Evolutionary conservation across 305 asterid species (phyloP).

Genomic region (Fraxinus albicans): DNA sequence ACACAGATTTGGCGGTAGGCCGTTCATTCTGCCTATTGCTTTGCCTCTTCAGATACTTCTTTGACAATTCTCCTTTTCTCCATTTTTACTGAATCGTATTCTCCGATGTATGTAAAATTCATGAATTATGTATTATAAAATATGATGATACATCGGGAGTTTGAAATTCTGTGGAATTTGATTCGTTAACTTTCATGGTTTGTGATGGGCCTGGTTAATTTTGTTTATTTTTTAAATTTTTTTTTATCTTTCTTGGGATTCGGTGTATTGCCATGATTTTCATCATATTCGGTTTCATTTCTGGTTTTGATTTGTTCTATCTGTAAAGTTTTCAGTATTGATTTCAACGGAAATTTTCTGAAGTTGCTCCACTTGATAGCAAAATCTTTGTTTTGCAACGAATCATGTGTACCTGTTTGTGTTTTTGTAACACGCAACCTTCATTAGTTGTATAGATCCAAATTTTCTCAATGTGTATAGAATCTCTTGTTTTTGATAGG

Average conservation of each 20-base stretch:
- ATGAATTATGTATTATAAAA: conserved; percentile 13
- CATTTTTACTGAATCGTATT: neutral
- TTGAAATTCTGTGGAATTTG: conserved; percentile 21
- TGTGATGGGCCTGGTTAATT: conserved; percentile 18
- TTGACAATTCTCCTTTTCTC: neutral
- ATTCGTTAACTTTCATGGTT: conserved; percentile 29
- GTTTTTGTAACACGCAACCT: conserved; percentile 5
- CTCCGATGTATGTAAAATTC: neutral
- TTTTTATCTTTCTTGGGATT: conserved; percentile 9
- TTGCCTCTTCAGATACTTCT: conserved; percentile 10
- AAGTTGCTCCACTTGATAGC: neutral
- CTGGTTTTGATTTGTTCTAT: neutral
- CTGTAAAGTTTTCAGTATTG: neutral
- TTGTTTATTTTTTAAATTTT: neutral
- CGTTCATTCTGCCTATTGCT: conserved; percentile 36
- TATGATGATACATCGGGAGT: conserved; percentile 11
- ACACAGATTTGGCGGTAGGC: conserved; percentile 64
- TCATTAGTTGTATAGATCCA: neutral
- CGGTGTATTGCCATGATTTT: conserved; percentile 14
- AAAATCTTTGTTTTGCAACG: neutral
- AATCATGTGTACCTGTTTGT: neutral
- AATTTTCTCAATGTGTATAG: neutral
- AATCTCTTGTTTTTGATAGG: neutral
- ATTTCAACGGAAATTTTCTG: neutral
- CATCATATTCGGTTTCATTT: neutral